These are phyloP conservation scores for Neonectria sp. DNA, from an alignment of 2,329 filamentous ascomycete genomes.

Conservation along the genomic window DNA sequence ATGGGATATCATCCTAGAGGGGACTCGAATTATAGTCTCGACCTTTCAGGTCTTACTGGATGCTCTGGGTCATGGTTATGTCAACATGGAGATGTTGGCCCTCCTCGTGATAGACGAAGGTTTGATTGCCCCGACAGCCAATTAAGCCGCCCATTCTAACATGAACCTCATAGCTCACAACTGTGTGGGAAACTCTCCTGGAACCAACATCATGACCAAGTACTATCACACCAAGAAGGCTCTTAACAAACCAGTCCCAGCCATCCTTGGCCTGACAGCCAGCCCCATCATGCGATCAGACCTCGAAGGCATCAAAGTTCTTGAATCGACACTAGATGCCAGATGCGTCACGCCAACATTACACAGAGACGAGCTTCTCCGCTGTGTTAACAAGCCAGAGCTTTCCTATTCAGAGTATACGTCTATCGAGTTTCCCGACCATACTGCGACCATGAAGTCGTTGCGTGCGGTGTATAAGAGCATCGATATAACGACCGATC, in stretches of 20 bases:
- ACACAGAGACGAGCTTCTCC: conserved; percentile 79
- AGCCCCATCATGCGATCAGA: conserved; percentile 79
- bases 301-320: conserved; percentile 66
- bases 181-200: conserved; percentile 75
- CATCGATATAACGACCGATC: conserved; percentile 74
- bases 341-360: conserved; percentile 77
- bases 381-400: conserved; percentile 76
- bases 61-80: conserved; percentile 81
- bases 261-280: conserved; percentile 84
- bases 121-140: conserved; percentile 49
- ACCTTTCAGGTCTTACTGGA: conserved; percentile 83
- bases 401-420: conserved; percentile 59
- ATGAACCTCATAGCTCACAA: conserved; percentile 74
- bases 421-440: conserved; percentile 13
- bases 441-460: conserved; percentile 58
- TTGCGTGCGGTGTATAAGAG: conserved; percentile 58
- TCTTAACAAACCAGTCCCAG: conserved; percentile 64
- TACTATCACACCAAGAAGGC: conserved; percentile 73
- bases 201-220: conserved; percentile 79
- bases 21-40: conserved; percentile 81
- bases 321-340: conserved; percentile 81
- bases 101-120: conserved; percentile 90
- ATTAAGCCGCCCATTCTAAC: conserved; percentile 37
- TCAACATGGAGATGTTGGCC: conserved; percentile 73
- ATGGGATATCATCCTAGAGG: conserved; percentile 78